Conservation (phyloP, 2,329 filamentous ascomycete genomes). For the Stagonosporopsis cucurbitacearum region DNA sequence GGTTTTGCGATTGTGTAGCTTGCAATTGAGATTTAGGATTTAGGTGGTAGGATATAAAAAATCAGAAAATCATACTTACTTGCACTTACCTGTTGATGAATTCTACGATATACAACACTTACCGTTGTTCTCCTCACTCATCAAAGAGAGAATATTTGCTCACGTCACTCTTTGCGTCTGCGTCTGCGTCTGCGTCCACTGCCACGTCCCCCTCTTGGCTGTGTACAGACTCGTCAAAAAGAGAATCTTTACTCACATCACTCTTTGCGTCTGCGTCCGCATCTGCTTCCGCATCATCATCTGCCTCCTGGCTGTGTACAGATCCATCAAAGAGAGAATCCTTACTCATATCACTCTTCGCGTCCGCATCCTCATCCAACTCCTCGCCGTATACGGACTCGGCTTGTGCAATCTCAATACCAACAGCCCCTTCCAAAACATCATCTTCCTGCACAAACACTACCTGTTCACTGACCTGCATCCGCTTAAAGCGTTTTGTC, state of each 20-base stretch:
- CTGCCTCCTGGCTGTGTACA: not conserved
- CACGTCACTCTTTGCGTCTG: not conserved
- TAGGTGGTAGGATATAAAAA: not conserved
- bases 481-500: not conserved
- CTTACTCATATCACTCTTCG: not conserved
- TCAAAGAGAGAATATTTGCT: not conserved
- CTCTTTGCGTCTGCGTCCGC: too few relatives aligned
- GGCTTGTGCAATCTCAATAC: too few relatives aligned
- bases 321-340: not conserved
- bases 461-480: not conserved
- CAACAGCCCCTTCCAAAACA: not conserved
- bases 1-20: not conserved
- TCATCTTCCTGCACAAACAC: not conserved
- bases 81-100: not conserved
- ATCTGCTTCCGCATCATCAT: too few relatives aligned
- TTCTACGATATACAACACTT: not conserved
- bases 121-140: not conserved
- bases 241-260: not conserved
- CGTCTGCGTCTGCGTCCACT: too few relatives aligned
- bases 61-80: constrained; percentile 2
- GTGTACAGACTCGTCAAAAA: not conserved
- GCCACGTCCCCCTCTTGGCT: too few relatives aligned
- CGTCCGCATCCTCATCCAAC: too few relatives aligned
- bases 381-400: not conserved
- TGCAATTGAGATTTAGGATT: not conserved